Evolutionary conservation across 202 grass and related monocot genomes (phyloP), one percentile per base, ranked within the genome.

Genomic region (Carex sylvatica): DNA sequence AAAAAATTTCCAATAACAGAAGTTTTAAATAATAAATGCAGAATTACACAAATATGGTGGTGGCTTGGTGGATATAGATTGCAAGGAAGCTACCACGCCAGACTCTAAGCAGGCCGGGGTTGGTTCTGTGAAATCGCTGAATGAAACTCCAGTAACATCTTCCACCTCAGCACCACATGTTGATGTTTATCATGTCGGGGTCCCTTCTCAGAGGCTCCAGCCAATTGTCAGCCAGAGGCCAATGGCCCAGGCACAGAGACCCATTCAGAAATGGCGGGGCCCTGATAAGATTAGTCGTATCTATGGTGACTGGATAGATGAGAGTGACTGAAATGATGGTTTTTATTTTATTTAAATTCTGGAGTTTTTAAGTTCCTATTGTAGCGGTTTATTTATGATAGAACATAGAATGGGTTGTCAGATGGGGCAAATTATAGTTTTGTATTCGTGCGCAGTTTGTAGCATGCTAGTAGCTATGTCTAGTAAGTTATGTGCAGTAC

Each of bases 271-370:
- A 83, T 99, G 96, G 96, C 91, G 94, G 83, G 93, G 96, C 19
- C 96, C 93, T 1, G 91, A 99, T 86, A 99, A 92, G 88, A 99
- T 99, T 70, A 99, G 93, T 84, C 91, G 93, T 65, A 99, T 99
- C 82, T 96, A 99, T 89, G 96, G 96, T 42, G 96, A 99, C 24
- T 99, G 96, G 96, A 99, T 99, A 70, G 91, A 99, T 2, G 93
- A 99, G 83, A 90, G 61, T 14, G 96, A 99, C 54, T 98, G 63
- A 82, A 33, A 30, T 26, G 20, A 20, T 69, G 15, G 10, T 52
- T 46, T 54, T 82, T 65, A 23, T 62, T 79, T 58, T 79, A 47
- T 24, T 82, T 82, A 77, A 77, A 58, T 77, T 14, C 16, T 53
- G 47, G 14, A 9, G 6, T n/a, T 11, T 11, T 77, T 58, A 33